Base-by-base conservation (phyloP, 345 rosid genomes). In the Euphorbia peplus region DNA sequence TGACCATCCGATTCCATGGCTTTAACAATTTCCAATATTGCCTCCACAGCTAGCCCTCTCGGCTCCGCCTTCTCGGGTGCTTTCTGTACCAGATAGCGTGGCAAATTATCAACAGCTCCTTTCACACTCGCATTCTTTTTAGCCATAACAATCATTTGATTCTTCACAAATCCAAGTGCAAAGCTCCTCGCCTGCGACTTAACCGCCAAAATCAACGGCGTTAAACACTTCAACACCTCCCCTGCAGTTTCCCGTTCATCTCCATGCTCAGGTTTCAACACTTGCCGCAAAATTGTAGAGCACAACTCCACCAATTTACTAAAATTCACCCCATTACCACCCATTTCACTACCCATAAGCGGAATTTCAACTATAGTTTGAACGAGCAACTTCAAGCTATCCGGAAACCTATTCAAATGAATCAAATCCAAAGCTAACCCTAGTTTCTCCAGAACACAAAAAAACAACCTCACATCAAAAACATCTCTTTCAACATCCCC, bases 41-140 rank as follows among this genome's bases (percentile, higher is more conserved):
- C 88, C 68, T 89, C 98, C 78, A 88, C 97, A 0, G 93, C 97
- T 62, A 69, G 73, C 10, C 89, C 92, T 75, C 98, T 84, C 0
- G 84, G 87, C 76, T 91, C 97, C 0, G 93, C 92, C 85, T 89
- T 93, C 85, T 86, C 98, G 16, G 91, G 97, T 11, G 95, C 96
- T 85, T 87, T 91, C 15, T 77, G 84, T 54, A 66, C 84, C 80
- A 93, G 75, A 74, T 83, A 91, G 76, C 73, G 85, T 0, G 90
- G 97, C 65, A 91, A 81, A 82, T 83, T 89, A 53, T 77, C 77
- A 11, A 85, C 71, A 1, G 93, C 88, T 48, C 83, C 84, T 61
- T 80, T 85, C 69, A 88, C 56, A 4, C 80, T 90, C 1, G 63
- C 80, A 7, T 80, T 80, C 65, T 76, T 73, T 69, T 71, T 80